Percentiles rank a stretch among this genome's conserved stretches.
Conservation (phyloP, 2,329 filamentous ascomycete genomes). For the Lojkania enalia region DNA sequence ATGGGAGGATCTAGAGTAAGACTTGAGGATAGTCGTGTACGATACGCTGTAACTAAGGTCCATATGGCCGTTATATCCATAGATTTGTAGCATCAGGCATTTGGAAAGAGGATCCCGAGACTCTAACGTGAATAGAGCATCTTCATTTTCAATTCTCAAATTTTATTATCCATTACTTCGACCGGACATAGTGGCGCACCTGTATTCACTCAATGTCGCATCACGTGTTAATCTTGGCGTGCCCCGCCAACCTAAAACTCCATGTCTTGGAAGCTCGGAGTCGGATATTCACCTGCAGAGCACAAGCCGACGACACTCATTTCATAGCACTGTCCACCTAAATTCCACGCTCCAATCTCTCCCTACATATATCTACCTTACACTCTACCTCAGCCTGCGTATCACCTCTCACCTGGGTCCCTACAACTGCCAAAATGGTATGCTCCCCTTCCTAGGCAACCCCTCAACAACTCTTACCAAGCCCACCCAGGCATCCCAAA, state of each 20-base stretch:
- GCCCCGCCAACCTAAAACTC: conserved; percentile 8
- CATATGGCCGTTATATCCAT: conserved; percentile 28
- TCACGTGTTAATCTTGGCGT: conserved; percentile 8
- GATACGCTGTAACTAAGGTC: too few relatives aligned
- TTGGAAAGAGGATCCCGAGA: too few relatives aligned
- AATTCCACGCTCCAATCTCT: too few relatives aligned
- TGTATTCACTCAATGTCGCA: too few relatives aligned
- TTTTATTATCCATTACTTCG: too few relatives aligned
- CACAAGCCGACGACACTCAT: too few relatives aligned
- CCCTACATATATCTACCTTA: conserved; percentile 7
- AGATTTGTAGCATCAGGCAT: conserved; percentile 32
- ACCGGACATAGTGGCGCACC: too few relatives aligned
- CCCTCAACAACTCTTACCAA: conserved; percentile 12
- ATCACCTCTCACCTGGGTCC: conserved; percentile 4
- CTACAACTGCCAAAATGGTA: conserved; percentile 34
- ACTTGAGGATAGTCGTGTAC: conserved; percentile 11
- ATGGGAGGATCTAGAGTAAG: conserved; percentile 34
- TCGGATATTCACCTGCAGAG: too few relatives aligned
- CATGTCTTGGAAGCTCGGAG: too few relatives aligned
- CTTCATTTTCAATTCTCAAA: too few relatives aligned
- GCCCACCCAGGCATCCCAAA: conserved; percentile 39
- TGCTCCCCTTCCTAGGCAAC: conserved; percentile 3
- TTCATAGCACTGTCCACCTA: too few relatives aligned
- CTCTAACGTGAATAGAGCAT: too few relatives aligned
- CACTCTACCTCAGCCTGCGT: conserved; percentile 2